A percentile compares a stretch with the other conserved stretches of the same genome.
Evolutionary conservation across 83 land plant genomes (phyloP).

Genomic region (Larix sibirica): DNA sequence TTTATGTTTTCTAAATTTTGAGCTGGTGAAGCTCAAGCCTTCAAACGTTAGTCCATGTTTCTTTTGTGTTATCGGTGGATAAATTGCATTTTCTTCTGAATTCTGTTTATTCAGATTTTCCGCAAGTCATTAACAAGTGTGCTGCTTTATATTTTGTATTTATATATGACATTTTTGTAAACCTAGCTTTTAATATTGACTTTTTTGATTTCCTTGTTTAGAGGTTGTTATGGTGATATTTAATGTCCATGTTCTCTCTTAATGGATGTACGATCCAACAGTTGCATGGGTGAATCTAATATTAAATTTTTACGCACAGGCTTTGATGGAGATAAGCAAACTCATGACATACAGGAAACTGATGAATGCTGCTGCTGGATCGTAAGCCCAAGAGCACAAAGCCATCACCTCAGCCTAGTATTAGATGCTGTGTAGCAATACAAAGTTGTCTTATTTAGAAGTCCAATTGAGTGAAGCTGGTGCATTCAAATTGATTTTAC

Average conservation of each 20-base stretch:
- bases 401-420: not conserved
- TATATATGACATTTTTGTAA: too few relatives aligned
- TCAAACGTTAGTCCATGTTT: not conserved
- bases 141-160: too few relatives aligned
- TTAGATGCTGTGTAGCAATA: not conserved
- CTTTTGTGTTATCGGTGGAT: not conserved
- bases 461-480: not conserved
- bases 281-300: slow-evolving; percentile 8
- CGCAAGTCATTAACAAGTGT: too few relatives aligned
- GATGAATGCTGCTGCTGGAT: slow-evolving; percentile 15
- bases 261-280: not conserved
- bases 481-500: not conserved
- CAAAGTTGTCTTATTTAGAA: not conserved
- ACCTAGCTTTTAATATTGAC: too few relatives aligned
- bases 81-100: not conserved
- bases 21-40: not conserved
- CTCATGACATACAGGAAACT: not conserved
- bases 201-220: too few relatives aligned
- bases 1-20: not conserved
- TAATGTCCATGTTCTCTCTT: not conserved
- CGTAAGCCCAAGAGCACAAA: not conserved
- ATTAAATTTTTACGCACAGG: not conserved
- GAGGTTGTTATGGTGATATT: too few relatives aligned
- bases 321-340: slow-evolving; percentile 6
- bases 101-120: too few relatives aligned